Percentiles rank a stretch among this genome's conserved stretches.
Conservation (phyloP, 306 rosid species). For the Malus sieversii region DNA sequence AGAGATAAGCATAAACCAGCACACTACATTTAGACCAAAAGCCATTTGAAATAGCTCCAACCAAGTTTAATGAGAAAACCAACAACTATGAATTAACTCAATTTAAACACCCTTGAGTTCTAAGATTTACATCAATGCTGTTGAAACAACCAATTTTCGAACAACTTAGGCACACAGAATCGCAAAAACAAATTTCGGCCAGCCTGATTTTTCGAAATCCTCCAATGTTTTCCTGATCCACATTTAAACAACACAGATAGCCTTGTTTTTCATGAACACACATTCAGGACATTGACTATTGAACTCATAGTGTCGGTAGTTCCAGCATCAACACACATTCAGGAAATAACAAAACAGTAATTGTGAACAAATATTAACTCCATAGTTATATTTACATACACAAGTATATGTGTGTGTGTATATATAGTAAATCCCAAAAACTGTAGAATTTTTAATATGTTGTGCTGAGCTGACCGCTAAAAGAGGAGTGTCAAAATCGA, state of each 20-base stretch:
- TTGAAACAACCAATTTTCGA: not conserved
- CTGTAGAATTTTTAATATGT: too few species aligned
- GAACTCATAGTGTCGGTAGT: not conserved
- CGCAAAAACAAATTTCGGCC: not conserved
- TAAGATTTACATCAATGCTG: not conserved
- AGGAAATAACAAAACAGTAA: not conserved
- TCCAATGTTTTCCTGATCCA: not conserved
- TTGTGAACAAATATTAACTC: not conserved
- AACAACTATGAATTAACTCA: too few species aligned
- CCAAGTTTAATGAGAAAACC: too few species aligned
- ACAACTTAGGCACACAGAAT: not conserved
- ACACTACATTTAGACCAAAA: too few species aligned
- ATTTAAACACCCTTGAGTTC: too few species aligned
- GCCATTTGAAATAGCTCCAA: too few species aligned
- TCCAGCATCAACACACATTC: not conserved
- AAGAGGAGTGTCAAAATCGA: too few species aligned
- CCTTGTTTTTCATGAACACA: not conserved
- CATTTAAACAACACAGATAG: not conserved
- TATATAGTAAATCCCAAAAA: too few species aligned
- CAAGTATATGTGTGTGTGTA: too few species aligned
- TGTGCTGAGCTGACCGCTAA: too few species aligned
- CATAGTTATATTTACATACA: too few species aligned
- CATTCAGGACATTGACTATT: not conserved
- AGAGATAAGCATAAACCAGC: too few species aligned
- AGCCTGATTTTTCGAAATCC: not conserved